Base-by-base conservation (phyloP, 768 basidiomycete genomes). In the Ephemerocybe angulata region DNA sequence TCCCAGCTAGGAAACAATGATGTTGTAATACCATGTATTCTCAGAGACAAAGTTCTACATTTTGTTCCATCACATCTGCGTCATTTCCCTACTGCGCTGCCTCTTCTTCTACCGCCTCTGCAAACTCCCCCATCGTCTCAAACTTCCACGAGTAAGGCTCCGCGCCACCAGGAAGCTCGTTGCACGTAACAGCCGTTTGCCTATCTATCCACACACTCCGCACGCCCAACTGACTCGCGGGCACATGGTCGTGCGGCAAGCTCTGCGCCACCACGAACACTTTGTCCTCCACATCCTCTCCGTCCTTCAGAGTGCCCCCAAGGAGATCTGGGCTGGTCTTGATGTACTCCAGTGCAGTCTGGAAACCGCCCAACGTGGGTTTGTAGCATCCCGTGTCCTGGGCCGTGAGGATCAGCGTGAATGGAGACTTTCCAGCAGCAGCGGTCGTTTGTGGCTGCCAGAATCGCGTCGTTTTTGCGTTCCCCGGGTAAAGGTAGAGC, bases 351-450 rank as follows among this genome's bases (percentile, higher is more conserved):
- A 87, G 68, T 33, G 74, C 78, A 22, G 75, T 70, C 50, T 72
- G 63, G 65, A 86, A 83, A 51, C 82, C 83, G 8, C 72, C 75
- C 5, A 76, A 72, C 6, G 80, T 77, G 21, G 86, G 89, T 64
- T 90, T 90, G 70, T 89, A 90, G 31, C 80, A 81, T n/a, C 81
- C 80, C 4, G 81, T 78, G 58, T 87, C 86, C 64, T 90, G 81
- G 4, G 89, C 87, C 7, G 87, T 90, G 60, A 86, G 70, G 52
- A 88, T 72, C 50, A 83, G 74, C 25, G 82, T 79, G 67, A 90
- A 90, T 1, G 83, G 78, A 24, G 86, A 87, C 47, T 72, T 69
- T 8, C 33, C 33, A 5, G 76, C 75, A 28, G 65, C 65, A 4
- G 72, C 66, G 0, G 72, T 73, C 31, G 68, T 63, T 24, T 77